phyloP scores from a whole-genome alignment of 2,329 filamentous ascomycete species.

The Ceratocystis papillata region DNA sequence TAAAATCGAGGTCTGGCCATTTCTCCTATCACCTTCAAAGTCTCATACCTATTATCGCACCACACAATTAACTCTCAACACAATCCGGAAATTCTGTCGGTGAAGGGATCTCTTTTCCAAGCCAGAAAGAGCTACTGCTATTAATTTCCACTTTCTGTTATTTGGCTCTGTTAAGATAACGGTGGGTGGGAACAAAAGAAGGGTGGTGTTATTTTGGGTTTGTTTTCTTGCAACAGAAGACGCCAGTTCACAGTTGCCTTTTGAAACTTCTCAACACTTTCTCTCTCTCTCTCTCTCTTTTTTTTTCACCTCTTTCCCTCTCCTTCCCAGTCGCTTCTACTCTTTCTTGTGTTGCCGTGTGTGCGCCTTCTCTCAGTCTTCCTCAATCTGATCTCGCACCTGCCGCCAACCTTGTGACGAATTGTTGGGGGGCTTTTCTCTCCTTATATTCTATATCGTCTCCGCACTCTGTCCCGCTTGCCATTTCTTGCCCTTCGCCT shows the following conservation, averaged over 20 bases:
- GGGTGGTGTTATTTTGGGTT: background rate
- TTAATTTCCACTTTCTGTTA: no score
- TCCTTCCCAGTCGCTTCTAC: background rate
- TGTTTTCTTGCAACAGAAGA: background rate
- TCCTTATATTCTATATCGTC: background rate
- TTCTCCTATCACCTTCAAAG: constrained; percentile 4
- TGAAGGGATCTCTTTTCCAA: background rate
- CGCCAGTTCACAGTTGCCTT: background rate
- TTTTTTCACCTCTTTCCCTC: background rate
- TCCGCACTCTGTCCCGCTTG: background rate
- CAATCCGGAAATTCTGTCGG: background rate
- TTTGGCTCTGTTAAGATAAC: no score
- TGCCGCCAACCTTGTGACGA: background rate
- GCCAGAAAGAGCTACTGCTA: background rate
- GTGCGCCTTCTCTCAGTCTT: background rate
- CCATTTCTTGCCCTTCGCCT: background rate
- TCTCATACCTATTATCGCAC: background rate
- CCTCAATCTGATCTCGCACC: background rate
- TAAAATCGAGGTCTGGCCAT: constrained; percentile 5
- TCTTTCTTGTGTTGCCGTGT: background rate
- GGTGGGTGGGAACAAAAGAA: background rate
- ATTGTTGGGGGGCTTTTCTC: constrained; percentile 1
- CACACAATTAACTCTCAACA: background rate
- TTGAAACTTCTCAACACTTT: constrained; percentile 3
- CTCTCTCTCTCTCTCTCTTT: background rate